Evolutionary conservation across 2,329 filamentous ascomycete species (phyloP).

Genomic region (Paradendryphiella salina): DNA sequence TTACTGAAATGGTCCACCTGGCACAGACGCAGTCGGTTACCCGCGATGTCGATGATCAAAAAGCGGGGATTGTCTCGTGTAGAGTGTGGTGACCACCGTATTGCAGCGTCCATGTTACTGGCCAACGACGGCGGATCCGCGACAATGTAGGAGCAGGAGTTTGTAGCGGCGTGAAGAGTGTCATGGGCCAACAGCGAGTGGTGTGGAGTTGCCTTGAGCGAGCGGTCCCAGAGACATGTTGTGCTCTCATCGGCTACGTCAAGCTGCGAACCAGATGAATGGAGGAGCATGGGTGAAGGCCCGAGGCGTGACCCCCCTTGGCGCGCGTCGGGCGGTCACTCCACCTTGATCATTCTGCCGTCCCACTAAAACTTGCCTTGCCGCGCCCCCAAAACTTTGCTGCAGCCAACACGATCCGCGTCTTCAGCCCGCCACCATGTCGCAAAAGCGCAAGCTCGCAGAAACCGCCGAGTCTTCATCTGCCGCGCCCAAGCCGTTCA

Average conservation of each 20-base stretch:
- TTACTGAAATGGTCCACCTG: conserved; percentile 49
- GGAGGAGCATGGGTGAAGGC: conserved; percentile 17
- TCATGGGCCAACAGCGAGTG: not conserved
- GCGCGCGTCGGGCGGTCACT: conserved; percentile 24
- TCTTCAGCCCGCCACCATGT: conserved; percentile 29
- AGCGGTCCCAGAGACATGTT: not conserved
- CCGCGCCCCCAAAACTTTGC: conserved; percentile 8
- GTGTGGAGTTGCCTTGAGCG: not conserved
- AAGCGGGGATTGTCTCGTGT: conserved; percentile 58
- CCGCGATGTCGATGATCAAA: conserved; percentile 63
- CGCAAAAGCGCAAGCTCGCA: conserved; percentile 43
- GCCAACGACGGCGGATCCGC: conserved; percentile 3
- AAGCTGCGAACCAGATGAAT: not conserved
- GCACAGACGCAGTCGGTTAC: conserved; percentile 62
- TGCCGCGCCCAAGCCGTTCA: conserved; percentile 18
- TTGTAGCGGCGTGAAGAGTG: not conserved
- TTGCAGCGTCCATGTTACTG: conserved; percentile 60
- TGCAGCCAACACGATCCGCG: conserved; percentile 1
- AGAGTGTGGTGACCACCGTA: conserved; percentile 66
- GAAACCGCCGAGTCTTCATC: conserved; percentile 24
- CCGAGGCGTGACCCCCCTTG: conserved; percentile 28
- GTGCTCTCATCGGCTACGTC: not conserved
- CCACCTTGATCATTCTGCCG: conserved; percentile 27
- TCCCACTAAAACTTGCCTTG: conserved; percentile 40
- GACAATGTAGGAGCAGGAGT: not conserved